Evolutionary conservation across 2,329 filamentous ascomycete species (phyloP).

Genomic region (Penicillium sp.): DNA sequence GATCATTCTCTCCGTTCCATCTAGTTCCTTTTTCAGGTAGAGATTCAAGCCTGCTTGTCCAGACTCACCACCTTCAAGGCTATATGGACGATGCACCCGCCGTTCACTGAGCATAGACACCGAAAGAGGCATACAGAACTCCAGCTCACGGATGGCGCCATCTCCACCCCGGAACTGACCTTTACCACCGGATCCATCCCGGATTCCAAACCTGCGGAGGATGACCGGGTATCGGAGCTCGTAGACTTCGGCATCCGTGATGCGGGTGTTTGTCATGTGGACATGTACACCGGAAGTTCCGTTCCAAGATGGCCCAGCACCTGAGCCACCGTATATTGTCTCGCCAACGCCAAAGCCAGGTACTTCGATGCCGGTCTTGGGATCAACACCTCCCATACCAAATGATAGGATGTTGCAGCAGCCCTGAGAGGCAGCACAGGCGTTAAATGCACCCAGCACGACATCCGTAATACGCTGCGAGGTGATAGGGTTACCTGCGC

Average conservation of each 20-base stretch:
- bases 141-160: slow-evolving; percentile 75
- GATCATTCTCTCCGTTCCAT: slow-evolving; percentile 16
- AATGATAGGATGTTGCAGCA: slow-evolving; percentile 67
- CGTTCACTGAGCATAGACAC: slow-evolving; percentile 24
- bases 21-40: slow-evolving; percentile 58
- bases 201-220: slow-evolving; percentile 65
- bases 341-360: slow-evolving; percentile 71
- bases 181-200: slow-evolving; percentile 60
- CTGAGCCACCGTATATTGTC: slow-evolving; percentile 74
- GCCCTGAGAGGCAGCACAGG: slow-evolving; percentile 71
- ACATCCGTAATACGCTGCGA: slow-evolving; percentile 74
- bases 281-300: slow-evolving; percentile 72
- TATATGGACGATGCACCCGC: slow-evolving; percentile 18
- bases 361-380: slow-evolving; percentile 12
- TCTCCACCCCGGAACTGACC: slow-evolving; percentile 69
- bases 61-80: slow-evolving; percentile 72
- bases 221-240: slow-evolving; percentile 74
- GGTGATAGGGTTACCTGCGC: slow-evolving; percentile 74
- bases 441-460: slow-evolving; percentile 70
- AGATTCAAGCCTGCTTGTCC: slow-evolving; percentile 74
- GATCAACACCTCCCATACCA: slow-evolving; percentile 14
- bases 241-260: slow-evolving; percentile 78
- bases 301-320: slow-evolving; percentile 69
- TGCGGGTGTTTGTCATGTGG: slow-evolving; percentile 82
- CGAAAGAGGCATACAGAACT: slow-evolving; percentile 54